Percentiles rank a stretch among this genome's conserved stretches.
Evolutionary conservation across 78 protist species (phyloP).

Genomic region (Planoprotostelium fungivorum): DNA sequence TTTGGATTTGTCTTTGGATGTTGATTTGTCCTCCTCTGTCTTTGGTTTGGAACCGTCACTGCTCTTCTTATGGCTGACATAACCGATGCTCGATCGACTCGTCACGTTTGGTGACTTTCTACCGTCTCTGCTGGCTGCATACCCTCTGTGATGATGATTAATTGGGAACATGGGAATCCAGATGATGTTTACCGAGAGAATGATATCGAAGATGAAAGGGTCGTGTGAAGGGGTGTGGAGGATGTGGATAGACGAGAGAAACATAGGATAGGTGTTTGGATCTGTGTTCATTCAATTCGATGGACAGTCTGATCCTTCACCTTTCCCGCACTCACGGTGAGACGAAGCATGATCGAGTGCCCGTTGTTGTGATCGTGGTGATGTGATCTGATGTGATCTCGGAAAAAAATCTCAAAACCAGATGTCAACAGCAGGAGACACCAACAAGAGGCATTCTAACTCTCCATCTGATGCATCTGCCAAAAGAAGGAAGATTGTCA

Average conservation of each 20-base stretch:
- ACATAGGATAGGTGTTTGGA: too few relatives aligned
- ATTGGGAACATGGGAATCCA: not conserved
- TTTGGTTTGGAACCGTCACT: not conserved
- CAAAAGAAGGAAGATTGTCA: not conserved
- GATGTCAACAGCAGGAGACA: too few relatives aligned
- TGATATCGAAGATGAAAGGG: not conserved
- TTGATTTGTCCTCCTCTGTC: not conserved
- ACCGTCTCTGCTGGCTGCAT: not conserved
- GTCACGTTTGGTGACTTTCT: not conserved
- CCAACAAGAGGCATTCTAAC: too few relatives aligned
- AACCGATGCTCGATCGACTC: not conserved
- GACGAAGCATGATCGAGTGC: not conserved
- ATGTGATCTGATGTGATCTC: not conserved
- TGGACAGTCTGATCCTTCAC: not conserved
- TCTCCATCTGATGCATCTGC: not conserved
- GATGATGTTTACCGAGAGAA: not conserved
- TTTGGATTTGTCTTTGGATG: not conserved
- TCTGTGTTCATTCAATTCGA: not conserved
- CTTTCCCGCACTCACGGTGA: not conserved
- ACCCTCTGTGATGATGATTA: not conserved
- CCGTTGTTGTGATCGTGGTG: not conserved
- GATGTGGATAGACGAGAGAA: too few relatives aligned
- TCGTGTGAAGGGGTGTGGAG: not conserved
- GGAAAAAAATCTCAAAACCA: too few relatives aligned
- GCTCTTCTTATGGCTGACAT: not conserved